These are phyloP conservation scores for Pythium phragmiticola DNA, from an alignment of 352 stramenopile genomes.

Conservation along the genomic window DNA sequence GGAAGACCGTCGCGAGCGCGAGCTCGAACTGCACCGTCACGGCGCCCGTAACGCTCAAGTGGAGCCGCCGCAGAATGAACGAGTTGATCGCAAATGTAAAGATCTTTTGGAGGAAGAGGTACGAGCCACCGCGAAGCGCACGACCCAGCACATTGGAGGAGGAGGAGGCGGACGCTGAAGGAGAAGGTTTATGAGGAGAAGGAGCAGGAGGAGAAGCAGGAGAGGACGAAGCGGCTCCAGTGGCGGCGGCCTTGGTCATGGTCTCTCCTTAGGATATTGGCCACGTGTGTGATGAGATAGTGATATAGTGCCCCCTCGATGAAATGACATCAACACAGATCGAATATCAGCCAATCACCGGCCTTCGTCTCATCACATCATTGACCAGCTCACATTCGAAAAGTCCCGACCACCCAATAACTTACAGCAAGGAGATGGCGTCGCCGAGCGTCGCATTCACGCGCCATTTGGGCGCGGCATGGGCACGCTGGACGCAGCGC, in stretches of 20 bases:
- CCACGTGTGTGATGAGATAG: not conserved
- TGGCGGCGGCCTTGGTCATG: not conserved
- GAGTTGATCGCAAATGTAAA: slow-evolving; percentile 86
- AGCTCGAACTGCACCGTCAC: slow-evolving; percentile 88
- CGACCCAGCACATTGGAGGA: slow-evolving; percentile 38
- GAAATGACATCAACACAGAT: not conserved
- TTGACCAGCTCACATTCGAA: no score
- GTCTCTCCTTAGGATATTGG: not conserved
- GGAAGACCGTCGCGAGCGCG: slow-evolving; percentile 85
- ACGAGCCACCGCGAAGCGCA: slow-evolving; percentile 64
- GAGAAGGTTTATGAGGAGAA: not conserved
- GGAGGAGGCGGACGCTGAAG: not conserved
- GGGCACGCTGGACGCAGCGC: slow-evolving; percentile 26
- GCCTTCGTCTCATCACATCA: no score
- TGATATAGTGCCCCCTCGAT: slow-evolving; percentile 1
- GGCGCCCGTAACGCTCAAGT: slow-evolving; percentile 75
- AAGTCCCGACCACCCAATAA: no score
- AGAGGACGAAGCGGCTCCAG: not conserved
- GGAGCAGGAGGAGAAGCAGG: not conserved
- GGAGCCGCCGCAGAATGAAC: slow-evolving; percentile 67
- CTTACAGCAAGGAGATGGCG: not conserved
- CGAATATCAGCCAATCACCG: no score
- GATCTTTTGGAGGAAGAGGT: slow-evolving; percentile 82
- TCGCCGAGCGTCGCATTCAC: slow-evolving; percentile 25
- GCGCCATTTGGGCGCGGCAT: slow-evolving; percentile 24